These are phyloP conservation scores for Diospyros kaki DNA, from an alignment of 148 eudicot species.

Conservation along the genomic window DNA sequence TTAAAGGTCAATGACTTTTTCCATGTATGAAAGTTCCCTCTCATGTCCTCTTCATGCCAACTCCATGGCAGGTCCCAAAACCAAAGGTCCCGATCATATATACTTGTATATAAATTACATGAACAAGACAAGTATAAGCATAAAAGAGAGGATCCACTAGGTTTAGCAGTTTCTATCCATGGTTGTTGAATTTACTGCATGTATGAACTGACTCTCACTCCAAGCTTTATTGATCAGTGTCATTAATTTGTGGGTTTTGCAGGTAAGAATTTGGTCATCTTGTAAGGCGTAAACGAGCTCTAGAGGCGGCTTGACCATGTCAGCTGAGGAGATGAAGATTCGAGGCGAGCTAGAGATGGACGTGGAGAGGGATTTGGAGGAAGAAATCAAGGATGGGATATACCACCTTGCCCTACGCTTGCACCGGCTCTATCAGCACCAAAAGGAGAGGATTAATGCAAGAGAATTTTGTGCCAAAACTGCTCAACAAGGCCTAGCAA, in stretches of 20 bases:
- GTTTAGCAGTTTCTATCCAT: not conserved
- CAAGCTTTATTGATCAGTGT: not conserved
- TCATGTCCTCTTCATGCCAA: slow-evolving; percentile 22
- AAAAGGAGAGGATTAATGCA: slow-evolving; percentile 25
- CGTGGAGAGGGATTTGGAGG: slow-evolving; percentile 57
- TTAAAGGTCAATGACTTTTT: slow-evolving; percentile 15
- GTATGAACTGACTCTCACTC: not conserved
- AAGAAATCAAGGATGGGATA: slow-evolving; percentile 67
- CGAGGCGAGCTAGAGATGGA: slow-evolving; percentile 58
- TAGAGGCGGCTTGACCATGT: slow-evolving; percentile 6
- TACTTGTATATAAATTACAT: slow-evolving; percentile 9
- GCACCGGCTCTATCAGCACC: slow-evolving; percentile 53
- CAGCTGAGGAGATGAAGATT: slow-evolving; percentile 50
- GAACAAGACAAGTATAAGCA: slow-evolving; percentile 1
- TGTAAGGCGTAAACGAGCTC: too few species aligned
- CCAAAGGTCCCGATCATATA: not conserved
- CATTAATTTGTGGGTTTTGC: slow-evolving; percentile 6
- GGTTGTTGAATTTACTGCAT: not conserved
- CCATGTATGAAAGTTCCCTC: slow-evolving; percentile 13
- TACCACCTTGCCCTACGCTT: slow-evolving; percentile 58
- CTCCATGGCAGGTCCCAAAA: slow-evolving; percentile 10
- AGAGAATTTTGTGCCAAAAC: not conserved
- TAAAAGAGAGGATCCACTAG: not conserved
- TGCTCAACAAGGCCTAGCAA: not conserved
- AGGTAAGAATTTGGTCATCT: not conserved